phyloP scores from a whole-genome alignment of 371 early-diverging fungal species.

The Saksenaea oblongispora region DNA sequence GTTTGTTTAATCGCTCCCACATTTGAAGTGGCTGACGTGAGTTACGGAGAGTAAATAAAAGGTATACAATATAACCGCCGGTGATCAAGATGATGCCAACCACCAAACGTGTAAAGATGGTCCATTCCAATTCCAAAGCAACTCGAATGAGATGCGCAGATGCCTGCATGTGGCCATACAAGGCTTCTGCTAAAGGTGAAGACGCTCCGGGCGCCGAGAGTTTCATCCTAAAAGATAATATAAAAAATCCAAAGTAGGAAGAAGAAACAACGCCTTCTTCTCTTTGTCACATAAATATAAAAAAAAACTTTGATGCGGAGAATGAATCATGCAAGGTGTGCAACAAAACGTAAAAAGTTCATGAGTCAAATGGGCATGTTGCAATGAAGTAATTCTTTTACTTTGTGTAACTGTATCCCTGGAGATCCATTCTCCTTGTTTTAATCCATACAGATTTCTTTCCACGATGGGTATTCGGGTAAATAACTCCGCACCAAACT shows the following conservation, averaged over 20 bases:
- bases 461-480: background rate
- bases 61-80: slow-evolving; percentile 34
- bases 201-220: background rate
- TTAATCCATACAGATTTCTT: background rate
- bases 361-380: background rate
- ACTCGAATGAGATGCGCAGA: slow-evolving; percentile 25
- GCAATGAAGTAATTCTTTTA: background rate
- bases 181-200: slow-evolving; percentile 14
- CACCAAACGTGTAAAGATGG: slow-evolving; percentile 44
- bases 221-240: no score
- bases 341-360: background rate
- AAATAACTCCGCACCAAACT: slow-evolving; percentile 20
- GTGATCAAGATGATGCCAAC: slow-evolving; percentile 36
- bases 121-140: slow-evolving; percentile 46
- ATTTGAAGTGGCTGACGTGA: slow-evolving; percentile 42
- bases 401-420: background rate
- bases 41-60: slow-evolving; percentile 39
- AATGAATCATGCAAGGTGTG: background rate
- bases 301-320: background rate
- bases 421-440: no score
- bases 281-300: background rate
- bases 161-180: slow-evolving; percentile 36
- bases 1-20: slow-evolving; percentile 51
- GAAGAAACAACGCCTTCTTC: no score
- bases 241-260: no score